Percentiles rank a stretch among this genome's conserved stretches.
Conservation (phyloP, 2,329 filamentous ascomycete genomes). For the Capronia americana region DNA sequence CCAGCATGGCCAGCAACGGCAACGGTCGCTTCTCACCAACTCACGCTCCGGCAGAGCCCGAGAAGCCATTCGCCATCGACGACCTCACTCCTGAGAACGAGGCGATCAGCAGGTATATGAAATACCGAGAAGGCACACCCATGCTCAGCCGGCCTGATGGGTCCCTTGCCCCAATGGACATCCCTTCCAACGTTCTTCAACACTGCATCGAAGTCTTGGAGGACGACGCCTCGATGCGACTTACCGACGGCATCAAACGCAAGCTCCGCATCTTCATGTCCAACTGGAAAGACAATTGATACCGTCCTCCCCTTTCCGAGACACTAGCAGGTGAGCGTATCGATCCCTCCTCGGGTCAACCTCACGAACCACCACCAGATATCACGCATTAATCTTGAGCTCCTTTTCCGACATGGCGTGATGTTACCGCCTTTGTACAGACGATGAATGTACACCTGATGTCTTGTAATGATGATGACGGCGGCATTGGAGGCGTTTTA, state of each 20-base stretch:
- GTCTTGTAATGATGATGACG: constrained; percentile 29
- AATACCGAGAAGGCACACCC: constrained; percentile 60
- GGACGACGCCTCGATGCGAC: constrained; percentile 58
- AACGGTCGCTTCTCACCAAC: constrained; percentile 44
- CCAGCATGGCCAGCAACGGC: constrained; percentile 62
- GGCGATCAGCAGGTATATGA: constrained; percentile 58
- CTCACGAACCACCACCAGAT: constrained; percentile 1
- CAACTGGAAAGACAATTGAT: constrained; percentile 42
- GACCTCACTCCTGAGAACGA: constrained; percentile 59
- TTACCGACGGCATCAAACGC: constrained; percentile 61
- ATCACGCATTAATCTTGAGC: constrained; percentile 1
- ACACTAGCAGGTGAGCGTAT: background rate
- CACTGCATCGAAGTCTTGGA: constrained; percentile 62
- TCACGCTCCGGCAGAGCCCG: constrained; percentile 41
- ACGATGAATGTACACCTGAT: constrained; percentile 22
- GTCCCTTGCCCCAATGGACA: constrained; percentile 54
- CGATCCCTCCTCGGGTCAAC: background rate
- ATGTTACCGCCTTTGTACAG: constrained; percentile 33
- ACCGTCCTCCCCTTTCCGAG: background rate
- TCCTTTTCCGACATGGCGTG: constrained; percentile 23
- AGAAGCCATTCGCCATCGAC: constrained; percentile 58
- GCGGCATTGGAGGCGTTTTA: constrained; percentile 19
- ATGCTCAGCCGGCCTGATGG: constrained; percentile 60
- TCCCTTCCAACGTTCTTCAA: constrained; percentile 56
- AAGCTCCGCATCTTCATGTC: constrained; percentile 56